These are phyloP conservation scores for Cryphonectria parasitica DNA, from an alignment of 2,329 filamentous ascomycete species.

Conservation along the genomic window DNA sequence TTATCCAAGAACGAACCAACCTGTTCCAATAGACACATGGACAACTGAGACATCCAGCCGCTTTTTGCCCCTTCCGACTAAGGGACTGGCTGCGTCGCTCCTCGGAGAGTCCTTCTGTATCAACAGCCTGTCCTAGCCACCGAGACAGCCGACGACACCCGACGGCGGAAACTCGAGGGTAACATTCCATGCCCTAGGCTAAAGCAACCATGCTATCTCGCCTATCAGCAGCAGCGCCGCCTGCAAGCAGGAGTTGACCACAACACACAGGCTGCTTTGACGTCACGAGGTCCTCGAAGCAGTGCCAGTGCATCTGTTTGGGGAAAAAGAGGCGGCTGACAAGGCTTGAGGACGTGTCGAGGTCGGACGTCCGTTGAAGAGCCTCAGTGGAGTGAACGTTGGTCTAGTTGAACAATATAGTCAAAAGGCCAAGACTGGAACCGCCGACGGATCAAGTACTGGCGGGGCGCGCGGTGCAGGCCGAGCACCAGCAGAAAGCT, in stretches of 20 bases:
- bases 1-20: neutral
- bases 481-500: neutral
- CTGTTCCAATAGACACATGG: too few species aligned
- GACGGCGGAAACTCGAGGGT: neutral
- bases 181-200: neutral
- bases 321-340: neutral
- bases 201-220: neutral
- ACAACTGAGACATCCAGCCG: constrained; percentile 7
- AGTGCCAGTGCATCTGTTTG: neutral
- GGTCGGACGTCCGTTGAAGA: neutral
- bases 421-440: neutral
- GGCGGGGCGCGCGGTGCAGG: neutral
- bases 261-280: neutral
- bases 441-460: neutral
- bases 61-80: constrained; percentile 10
- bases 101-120: neutral
- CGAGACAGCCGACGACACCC: neutral
- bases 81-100: too few species aligned
- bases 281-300: neutral
- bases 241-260: neutral
- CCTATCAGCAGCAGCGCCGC: neutral
- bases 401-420: neutral
- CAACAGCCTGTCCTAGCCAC: neutral
- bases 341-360: neutral
- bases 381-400: neutral